Conservation (phyloP, 2,329 filamentous ascomycete genomes). For the Xylariales sp. region DNA sequence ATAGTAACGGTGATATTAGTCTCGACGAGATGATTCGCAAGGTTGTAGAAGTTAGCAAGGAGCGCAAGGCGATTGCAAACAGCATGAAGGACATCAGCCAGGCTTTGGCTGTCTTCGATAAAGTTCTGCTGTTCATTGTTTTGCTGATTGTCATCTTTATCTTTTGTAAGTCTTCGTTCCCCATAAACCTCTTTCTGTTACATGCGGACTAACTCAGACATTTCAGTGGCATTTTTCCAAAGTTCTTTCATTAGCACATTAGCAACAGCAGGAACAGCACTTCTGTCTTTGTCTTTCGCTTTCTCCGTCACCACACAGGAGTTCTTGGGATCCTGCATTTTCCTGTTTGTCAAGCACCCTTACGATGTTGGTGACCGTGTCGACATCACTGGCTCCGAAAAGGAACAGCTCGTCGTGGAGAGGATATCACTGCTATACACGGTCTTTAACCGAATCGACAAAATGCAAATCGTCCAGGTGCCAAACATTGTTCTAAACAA, state of each 20-base stretch:
- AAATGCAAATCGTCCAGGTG: slow-evolving; percentile 74
- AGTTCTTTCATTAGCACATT: slow-evolving; percentile 80
- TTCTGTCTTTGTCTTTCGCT: slow-evolving; percentile 94
- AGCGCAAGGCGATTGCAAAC: slow-evolving; percentile 81
- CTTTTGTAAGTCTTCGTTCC: slow-evolving; percentile 58
- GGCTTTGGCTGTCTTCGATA: slow-evolving; percentile 86
- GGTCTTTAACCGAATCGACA: slow-evolving; percentile 80
- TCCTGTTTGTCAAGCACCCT: slow-evolving; percentile 97
- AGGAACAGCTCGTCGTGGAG: slow-evolving; percentile 74
- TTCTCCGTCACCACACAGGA: slow-evolving; percentile 91
- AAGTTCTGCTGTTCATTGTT: slow-evolving; percentile 76
- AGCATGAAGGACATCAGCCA: slow-evolving; percentile 98
- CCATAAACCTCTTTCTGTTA: too few relatives aligned
- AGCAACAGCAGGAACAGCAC: slow-evolving; percentile 83
- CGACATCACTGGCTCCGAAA: slow-evolving; percentile 59
- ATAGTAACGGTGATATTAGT: slow-evolving; percentile 90
- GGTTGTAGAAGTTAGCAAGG: slow-evolving; percentile 76
- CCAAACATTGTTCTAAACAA: slow-evolving; percentile 91
- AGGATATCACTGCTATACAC: slow-evolving; percentile 93
- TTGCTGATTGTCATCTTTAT: slow-evolving; percentile 78
- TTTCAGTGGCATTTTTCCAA: slow-evolving; percentile 76
- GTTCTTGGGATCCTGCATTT: slow-evolving; percentile 96
- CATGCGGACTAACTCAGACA: slow-evolving; percentile 8
- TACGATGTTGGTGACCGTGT: slow-evolving; percentile 95
- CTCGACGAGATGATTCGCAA: slow-evolving; percentile 93